Conservation (phyloP, 345 rosid species). For the Dipteronia dyeriana region DNA sequence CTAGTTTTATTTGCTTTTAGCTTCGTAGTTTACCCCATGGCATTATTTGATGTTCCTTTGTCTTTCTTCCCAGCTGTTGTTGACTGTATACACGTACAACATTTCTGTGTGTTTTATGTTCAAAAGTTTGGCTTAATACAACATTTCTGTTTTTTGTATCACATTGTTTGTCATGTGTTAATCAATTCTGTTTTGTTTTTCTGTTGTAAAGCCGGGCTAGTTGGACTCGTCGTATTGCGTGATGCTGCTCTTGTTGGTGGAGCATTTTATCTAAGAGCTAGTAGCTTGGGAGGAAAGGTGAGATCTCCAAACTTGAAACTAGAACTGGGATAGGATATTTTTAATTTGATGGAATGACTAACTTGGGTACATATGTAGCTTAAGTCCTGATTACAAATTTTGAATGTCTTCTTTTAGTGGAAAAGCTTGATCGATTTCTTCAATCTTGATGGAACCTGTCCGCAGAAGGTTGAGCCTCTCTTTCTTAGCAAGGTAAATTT, state of each 20-base stretch:
- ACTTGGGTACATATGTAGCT: background rate
- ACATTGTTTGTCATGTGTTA: background rate
- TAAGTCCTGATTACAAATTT: background rate
- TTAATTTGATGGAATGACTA: background rate
- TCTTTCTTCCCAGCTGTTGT: background rate
- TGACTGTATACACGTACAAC: background rate
- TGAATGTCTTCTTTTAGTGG: conserved; percentile 52
- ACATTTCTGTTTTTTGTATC: background rate
- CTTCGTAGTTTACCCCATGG: background rate
- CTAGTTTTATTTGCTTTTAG: background rate
- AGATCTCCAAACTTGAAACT: conserved; percentile 16
- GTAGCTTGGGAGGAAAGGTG: conserved; percentile 79
- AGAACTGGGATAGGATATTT: background rate
- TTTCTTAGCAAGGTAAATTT: conserved; percentile 79
- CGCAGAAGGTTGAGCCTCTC: conserved; percentile 82
- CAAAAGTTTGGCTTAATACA: background rate
- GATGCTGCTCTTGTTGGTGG: conserved; percentile 82
- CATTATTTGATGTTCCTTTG: background rate
- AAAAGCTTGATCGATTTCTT: conserved; percentile 72
- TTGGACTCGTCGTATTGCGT: conserved; percentile 70
- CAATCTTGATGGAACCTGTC: conserved; percentile 72
- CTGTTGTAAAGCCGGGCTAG: conserved; percentile 70
- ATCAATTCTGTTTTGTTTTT: conserved; percentile 6
- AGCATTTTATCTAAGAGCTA: conserved; percentile 73
- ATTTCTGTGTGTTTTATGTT: background rate